Base-by-base conservation (phyloP, 345 rosid species). In the Lagerstroemia speciosa region DNA sequence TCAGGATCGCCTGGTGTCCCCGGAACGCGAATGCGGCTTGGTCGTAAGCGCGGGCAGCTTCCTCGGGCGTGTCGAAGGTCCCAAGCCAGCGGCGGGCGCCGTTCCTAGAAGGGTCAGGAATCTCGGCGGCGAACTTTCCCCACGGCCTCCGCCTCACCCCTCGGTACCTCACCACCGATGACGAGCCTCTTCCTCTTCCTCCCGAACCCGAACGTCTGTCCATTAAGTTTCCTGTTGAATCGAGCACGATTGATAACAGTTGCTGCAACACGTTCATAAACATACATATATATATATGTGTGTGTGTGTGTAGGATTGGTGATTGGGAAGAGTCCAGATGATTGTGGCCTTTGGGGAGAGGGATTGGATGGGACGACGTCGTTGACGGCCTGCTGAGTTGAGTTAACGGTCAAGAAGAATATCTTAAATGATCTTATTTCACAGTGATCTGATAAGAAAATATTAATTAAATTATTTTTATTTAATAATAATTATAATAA, bases 91-190 rank as follows among this genome's bases (percentile, higher is more conserved):
- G 73, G 36, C 97, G 85, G 3, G 81, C 87, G 0, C 97, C 93
- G 6, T 81, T 84, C 74, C 89, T 83, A 2, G 84, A 67, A 0
- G 97, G 84, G 67, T 90, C 97, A 33, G 92, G 78, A 45, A 90
- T 86, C 74, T 90, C 97, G 1, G 97, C 89, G 0, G 92, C 97
- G 10, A 67, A 90, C 75, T 90, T 90, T 0, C 97, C 97, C 97
- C 97, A 88, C 1, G 94, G 97, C 52, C 97, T 71, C 67, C 86
- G 80, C 26, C 97, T 77, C 15, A 88, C 90, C 3, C 97, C 97
- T 0, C 97, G 77, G 61, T 80, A 86, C 5, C 80, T 81, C 30
- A 32, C 41, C 50, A 15, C 45, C 32, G 52, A 37, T 15, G 48
- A 22, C 20, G 52, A 12, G 12, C 67, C 52, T 26, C 67, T 65